phyloP scores from a whole-genome alignment of 495 filamentous ascomycete genomes.

The Podospora comata region DNA sequence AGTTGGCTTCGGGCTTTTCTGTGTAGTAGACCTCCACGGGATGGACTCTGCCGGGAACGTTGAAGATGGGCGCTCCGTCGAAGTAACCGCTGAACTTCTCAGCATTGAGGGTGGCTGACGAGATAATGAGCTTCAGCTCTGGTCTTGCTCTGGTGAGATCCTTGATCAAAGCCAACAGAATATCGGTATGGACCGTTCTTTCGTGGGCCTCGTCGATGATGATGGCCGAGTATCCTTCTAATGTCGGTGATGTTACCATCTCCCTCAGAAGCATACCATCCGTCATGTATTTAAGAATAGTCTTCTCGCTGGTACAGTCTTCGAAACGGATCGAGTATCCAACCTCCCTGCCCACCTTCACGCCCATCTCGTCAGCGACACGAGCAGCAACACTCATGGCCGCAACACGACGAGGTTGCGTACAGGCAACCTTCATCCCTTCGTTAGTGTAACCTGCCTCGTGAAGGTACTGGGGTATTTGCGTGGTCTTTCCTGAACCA shows the following conservation, averaged over 20 bases:
- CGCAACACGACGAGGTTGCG: slow-evolving; percentile 91
- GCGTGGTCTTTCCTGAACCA: slow-evolving; percentile 85
- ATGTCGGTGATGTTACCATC: slow-evolving; percentile 83
- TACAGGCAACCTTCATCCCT: slow-evolving; percentile 68
- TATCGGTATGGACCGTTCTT: slow-evolving; percentile 85
- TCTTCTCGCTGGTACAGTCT: slow-evolving; percentile 89
- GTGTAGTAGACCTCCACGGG: slow-evolving; percentile 94
- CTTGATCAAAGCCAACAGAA: slow-evolving; percentile 85
- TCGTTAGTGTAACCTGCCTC: slow-evolving; percentile 86
- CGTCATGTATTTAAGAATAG: slow-evolving; percentile 94
- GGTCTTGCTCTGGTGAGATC: slow-evolving; percentile 83
- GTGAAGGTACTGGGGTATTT: slow-evolving; percentile 83
- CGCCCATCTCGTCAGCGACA: slow-evolving; percentile 92
- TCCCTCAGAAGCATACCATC: slow-evolving; percentile 95
- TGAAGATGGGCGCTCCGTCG: slow-evolving; percentile 93
- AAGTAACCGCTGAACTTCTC: slow-evolving; percentile 92
- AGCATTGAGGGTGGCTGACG: slow-evolving; percentile 92
- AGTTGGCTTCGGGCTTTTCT: slow-evolving; percentile 89
- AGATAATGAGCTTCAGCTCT: slow-evolving; percentile 89
- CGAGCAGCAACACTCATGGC: slow-evolving; percentile 94
- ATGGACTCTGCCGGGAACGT: slow-evolving; percentile 87
- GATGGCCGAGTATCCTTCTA: slow-evolving; percentile 79
- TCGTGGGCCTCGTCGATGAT: slow-evolving; percentile 99
- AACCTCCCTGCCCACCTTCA: slow-evolving; percentile 86
- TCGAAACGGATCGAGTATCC: slow-evolving; percentile 97